phyloP scores from a whole-genome alignment of 83 land plant genomes.

The Isoetes engelmannii region DNA sequence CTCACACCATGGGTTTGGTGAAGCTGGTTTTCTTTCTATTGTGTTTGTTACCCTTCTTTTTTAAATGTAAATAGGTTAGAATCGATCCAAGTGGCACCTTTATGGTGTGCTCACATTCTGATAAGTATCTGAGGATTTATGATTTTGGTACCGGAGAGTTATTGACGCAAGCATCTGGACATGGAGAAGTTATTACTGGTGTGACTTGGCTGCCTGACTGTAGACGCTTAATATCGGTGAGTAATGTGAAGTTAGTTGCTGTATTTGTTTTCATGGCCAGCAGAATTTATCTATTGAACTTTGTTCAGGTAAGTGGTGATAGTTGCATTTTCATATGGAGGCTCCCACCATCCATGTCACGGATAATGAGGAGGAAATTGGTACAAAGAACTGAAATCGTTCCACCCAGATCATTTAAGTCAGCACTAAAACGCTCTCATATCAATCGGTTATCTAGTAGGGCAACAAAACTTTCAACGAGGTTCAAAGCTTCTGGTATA shows the following conservation, averaged over 20 bases:
- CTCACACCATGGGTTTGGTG: not conserved
- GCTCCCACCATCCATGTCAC: conserved; percentile 47
- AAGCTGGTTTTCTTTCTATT: not conserved
- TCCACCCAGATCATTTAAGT: conserved; percentile 29
- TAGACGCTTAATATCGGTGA: conserved; percentile 57
- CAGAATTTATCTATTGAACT: not conserved
- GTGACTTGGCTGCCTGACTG: conserved; percentile 53
- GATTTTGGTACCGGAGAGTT: conserved; percentile 58
- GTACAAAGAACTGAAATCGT: conserved; percentile 21
- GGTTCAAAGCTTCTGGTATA: too few species aligned
- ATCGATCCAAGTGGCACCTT: conserved; percentile 67
- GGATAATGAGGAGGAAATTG: conserved; percentile 37
- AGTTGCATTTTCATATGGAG: conserved; percentile 75
- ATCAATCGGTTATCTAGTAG: conserved; percentile 4
- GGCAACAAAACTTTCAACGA: not conserved
- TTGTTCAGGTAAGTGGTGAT: conserved; percentile 64
- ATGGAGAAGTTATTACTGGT: conserved; percentile 69
- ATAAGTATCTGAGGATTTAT: conserved; percentile 51
- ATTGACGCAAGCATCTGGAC: conserved; percentile 53
- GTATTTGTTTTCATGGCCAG: not conserved
- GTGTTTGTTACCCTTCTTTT: too few species aligned
- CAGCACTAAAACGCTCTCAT: conserved; percentile 6
- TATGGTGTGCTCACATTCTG: conserved; percentile 61
- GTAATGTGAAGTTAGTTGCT: conserved; percentile 10
- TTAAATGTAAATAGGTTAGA: conserved; percentile 34